Evolutionary conservation across 1,139 yeast species (phyloP).

Genomic region (Candida sp.): DNA sequence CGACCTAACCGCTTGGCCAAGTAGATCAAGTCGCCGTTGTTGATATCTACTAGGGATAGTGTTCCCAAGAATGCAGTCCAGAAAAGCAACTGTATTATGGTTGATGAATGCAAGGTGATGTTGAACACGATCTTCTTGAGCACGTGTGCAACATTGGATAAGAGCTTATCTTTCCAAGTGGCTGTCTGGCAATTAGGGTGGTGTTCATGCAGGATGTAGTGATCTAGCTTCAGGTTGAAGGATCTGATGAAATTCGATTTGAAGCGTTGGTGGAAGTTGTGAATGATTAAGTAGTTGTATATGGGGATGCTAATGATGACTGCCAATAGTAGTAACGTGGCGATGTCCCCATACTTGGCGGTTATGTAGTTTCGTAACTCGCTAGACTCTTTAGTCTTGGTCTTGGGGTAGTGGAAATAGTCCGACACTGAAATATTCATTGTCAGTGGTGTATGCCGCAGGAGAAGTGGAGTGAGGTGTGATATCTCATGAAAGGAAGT

Average conservation of each 20-base stretch:
- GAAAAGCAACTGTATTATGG: conserved; percentile 42
- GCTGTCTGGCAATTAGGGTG: conserved; percentile 13
- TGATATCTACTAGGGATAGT: conserved; percentile 47
- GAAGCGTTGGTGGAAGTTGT: conserved; percentile 23
- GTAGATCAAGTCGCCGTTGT: conserved; percentile 60
- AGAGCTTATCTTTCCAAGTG: conserved; percentile 9
- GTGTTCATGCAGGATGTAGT: conserved; percentile 14
- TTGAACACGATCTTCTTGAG: conserved; percentile 20
- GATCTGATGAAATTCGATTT: conserved; percentile 12
- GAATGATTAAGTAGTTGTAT: conserved; percentile 25
- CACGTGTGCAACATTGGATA: conserved; percentile 14
- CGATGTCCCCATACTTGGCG: conserved; percentile 33
- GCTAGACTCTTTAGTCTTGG: conserved; percentile 33
- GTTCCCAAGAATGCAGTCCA: conserved; percentile 48
- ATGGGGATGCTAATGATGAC: conserved; percentile 30
- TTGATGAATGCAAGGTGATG: conserved; percentile 30
- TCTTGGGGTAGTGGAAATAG: conserved; percentile 40
- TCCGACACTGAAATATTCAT: conserved; percentile 1
- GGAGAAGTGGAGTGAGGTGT: background rate
- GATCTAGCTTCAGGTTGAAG: conserved; percentile 26
- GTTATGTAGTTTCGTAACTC: conserved; percentile 33
- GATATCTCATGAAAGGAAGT: background rate
- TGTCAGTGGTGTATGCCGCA: background rate
- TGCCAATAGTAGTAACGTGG: conserved; percentile 25
- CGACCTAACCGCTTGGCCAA: conserved; percentile 82